Evolutionary conservation across 1,139 yeast species (phyloP), one percentile per base, ranked within the genome.

Genomic region (Debaryomyces subglobosus): DNA sequence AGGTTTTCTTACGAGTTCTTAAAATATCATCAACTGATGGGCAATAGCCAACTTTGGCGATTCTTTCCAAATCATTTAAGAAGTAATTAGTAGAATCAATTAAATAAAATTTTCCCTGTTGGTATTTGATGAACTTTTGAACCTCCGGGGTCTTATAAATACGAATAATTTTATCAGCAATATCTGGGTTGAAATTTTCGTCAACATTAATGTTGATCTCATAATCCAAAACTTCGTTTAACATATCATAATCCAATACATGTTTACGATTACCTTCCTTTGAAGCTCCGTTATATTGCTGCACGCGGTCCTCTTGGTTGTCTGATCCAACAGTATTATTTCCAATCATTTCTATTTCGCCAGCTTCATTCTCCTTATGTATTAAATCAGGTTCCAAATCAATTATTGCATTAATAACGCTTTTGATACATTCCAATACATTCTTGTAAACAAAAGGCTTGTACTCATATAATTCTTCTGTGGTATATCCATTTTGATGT

Each of bases 51-150:
- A 79, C 74, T 20, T 72, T 64, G 3, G 85, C 71, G 43, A 91
- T 85, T 55, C 96, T 75, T 32, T 75, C 77, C 41, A 90, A 67
- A 60, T 85, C 85, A 32, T 82, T 78, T 58, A 90, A 79, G 63
- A 91, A 90, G 65, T 92, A 92, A 47, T 79, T 76, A 0, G 97
- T 92, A 5, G 96, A 89, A 64, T 92, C 98, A 78, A 90, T 84
- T 44, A 92, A 72, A 64, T 91, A 91, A 60, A 90, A 91, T 50
- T 85, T 84, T 33, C 89, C 84, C 54, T 89, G 83, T 52, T 85
- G 81, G 45, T 79, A 78, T 48, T 76, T 75, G 44, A 87, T 69
- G 55, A 88, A 72, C 36, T 76, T 69, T 52, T 73, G 74, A 10
- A 91, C 89, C 15, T 80, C 80, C 0, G 85, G 82, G 9, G 60